Conservation (phyloP, 164 flowering plant genomes). For the Berberis vulgaris region DNA sequence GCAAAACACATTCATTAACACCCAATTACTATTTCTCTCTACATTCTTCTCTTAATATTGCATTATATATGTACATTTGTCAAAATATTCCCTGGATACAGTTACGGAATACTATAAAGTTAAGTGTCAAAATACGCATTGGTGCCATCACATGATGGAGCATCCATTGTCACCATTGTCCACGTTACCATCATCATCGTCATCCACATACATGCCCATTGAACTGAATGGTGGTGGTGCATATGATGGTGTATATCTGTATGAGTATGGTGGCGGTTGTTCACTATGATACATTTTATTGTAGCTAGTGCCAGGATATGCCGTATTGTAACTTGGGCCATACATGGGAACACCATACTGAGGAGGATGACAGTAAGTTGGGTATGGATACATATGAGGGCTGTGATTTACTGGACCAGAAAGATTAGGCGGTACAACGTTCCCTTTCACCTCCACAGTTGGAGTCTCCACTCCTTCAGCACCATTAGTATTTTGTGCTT, state of each 20-base stretch:
- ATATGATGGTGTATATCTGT: constrained; percentile 12
- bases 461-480: constrained; percentile 9
- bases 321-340: constrained; percentile 34
- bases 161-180: constrained; percentile 58
- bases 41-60: too few relatives aligned
- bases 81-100: too few relatives aligned
- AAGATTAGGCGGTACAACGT: background rate
- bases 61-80: too few relatives aligned
- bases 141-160: constrained; percentile 36
- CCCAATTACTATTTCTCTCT: too few relatives aligned
- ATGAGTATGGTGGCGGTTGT: constrained; percentile 11
- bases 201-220: background rate
- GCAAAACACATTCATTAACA: too few relatives aligned
- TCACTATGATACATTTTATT: constrained; percentile 3
- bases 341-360: constrained; percentile 17
- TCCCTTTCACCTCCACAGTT: constrained; percentile 6
- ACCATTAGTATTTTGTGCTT: constrained; percentile 16
- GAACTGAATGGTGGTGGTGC: background rate
- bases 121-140: too few relatives aligned
- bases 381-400: constrained; percentile 19
- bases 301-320: constrained; percentile 20
- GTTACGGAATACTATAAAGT: too few relatives aligned
- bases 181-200: constrained; percentile 34
- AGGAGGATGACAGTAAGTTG: constrained; percentile 8
- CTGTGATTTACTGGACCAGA: constrained; percentile 8